phyloP scores from a whole-genome alignment of 179 eudicot species.

The Vitellaria paradoxa region DNA sequence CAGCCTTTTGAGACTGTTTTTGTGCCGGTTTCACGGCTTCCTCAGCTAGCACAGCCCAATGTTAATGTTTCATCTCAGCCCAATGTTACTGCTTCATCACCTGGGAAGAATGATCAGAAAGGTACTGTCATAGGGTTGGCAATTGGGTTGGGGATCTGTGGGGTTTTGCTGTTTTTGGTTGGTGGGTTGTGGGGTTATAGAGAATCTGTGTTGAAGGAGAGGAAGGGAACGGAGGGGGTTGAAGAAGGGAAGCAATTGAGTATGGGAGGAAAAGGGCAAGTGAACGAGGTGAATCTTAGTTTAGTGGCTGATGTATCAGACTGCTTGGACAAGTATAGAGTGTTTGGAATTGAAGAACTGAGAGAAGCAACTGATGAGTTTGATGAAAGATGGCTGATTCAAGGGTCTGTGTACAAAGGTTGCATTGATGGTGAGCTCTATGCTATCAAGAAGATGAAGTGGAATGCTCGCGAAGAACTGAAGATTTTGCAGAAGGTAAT shows the following conservation, averaged over 20 bases:
- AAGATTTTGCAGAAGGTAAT: conserved; percentile 91
- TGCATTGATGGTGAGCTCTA: conserved; percentile 50
- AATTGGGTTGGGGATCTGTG: conserved; percentile 68
- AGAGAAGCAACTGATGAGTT: conserved; percentile 68
- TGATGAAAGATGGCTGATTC: conserved; percentile 52
- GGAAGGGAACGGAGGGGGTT: conserved; percentile 15
- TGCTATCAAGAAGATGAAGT: conserved; percentile 95
- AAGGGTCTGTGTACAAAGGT: conserved; percentile 84
- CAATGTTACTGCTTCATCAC: not conserved
- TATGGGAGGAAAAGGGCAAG: conserved; percentile 20
- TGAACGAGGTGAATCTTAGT: conserved; percentile 35
- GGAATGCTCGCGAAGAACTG: conserved; percentile 93
- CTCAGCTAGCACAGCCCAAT: conserved; percentile 47
- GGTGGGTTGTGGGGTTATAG: conserved; percentile 40
- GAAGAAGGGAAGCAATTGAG: conserved; percentile 22
- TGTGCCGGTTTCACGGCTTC: conserved; percentile 61
- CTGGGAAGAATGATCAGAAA: conserved; percentile 25
- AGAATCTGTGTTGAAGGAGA: conserved; percentile 31
- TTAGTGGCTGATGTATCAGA: conserved; percentile 84
- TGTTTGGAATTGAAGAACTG: conserved; percentile 64
- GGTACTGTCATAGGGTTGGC: conserved; percentile 51
- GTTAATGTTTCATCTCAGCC: conserved; percentile 34
- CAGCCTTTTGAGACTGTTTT: conserved; percentile 48
- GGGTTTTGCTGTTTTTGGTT: conserved; percentile 37
- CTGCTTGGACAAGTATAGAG: conserved; percentile 84